A percentile compares a stretch with the other conserved stretches of the same genome.
Evolutionary conservation across 2,329 filamentous ascomycete genomes (phyloP).

Genomic region (Nemania bipapillata): DNA sequence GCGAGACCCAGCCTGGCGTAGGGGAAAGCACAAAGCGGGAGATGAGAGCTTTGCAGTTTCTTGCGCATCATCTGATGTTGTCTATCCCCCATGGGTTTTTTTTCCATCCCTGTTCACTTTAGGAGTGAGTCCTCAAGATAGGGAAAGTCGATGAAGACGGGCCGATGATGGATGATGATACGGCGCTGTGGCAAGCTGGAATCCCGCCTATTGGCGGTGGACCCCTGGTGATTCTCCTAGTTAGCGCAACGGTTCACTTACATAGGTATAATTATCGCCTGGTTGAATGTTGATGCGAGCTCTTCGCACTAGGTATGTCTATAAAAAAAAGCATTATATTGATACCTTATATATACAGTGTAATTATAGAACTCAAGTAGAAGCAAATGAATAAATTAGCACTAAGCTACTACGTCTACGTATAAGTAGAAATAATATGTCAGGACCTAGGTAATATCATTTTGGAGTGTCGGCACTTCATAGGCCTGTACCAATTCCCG

Average conservation of each 20-base stretch:
- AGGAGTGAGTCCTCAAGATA: conserved; percentile 9
- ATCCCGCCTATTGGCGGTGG: conserved; percentile 23
- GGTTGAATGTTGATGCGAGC: too few relatives aligned
- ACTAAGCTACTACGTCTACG: too few relatives aligned
- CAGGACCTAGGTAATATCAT: background rate
- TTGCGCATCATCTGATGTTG: conserved; percentile 22
- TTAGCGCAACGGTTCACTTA: conserved; percentile 14
- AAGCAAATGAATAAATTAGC: too few relatives aligned
- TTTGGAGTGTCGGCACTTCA: conserved; percentile 19
- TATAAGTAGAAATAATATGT: too few relatives aligned
- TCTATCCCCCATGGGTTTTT: background rate
- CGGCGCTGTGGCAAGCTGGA: conserved; percentile 28
- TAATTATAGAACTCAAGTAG: background rate
- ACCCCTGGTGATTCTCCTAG: conserved; percentile 7
- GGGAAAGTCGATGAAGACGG: conserved; percentile 35
- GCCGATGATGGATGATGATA: conserved; percentile 27
- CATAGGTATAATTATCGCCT: background rate
- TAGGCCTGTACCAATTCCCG: conserved; percentile 22
- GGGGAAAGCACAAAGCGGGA: background rate
- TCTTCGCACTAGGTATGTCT: background rate
- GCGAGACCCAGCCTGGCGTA: background rate
- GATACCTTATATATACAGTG: too few relatives aligned
- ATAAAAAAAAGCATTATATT: background rate
- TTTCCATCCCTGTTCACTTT: conserved; percentile 5
- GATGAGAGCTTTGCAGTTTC: conserved; percentile 2